Evolutionary conservation across 192 early-diverging fungal species (phyloP), one percentile per base, ranked within the genome.

Genomic region (Coemansia asiatica): DNA sequence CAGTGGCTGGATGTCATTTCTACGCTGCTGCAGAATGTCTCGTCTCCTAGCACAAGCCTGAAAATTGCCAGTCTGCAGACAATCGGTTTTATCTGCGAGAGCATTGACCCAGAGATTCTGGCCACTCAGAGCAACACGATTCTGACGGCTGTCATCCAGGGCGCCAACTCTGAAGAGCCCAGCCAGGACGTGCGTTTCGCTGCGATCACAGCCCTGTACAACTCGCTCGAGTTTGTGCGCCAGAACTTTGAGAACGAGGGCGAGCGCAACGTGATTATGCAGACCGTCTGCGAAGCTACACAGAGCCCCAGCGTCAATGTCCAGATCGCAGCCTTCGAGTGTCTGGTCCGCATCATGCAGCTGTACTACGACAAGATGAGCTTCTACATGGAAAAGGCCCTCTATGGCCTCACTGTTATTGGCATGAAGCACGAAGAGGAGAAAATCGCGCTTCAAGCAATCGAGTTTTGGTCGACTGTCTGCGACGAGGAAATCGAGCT

Each of bases 401-500:
- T 99, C 51, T 92, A 87, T 69, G 93, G 91, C 21, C 85, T 99
- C 44, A 97, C 95, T 23, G 84, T 97, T 19, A 80, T 86, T 53
- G 96, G 95, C 16, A 97, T 99, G 95, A 92, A 91, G 67, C 83
- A 88, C 62, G 90, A 91, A 46, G 89, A 93, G 57, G 89, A 93
- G 55, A 88, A 89, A 21, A 94, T 99, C 29, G 95, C 91, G 16
- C 78, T 95, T 67, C 98, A 99, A 74, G 97, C 96, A 49, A 90
- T 99, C 65, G 98, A 99, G 83, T 99, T 99, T 75, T 99, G 98
- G 98, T 96, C 95, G 10, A 98, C 96, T 29, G 89, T 99, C 26
- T 97, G 94, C 69, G 98, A 99, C 66, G 91, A 91, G 64, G 97
- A 99, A 74, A 86, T 93, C 56, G 91, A 93, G 51, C 69, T 93